Percentiles rank a stretch among this genome's conserved stretches.
Conservation (phyloP, 495 filamentous ascomycete genomes). For the Parmelia sp. region DNA sequence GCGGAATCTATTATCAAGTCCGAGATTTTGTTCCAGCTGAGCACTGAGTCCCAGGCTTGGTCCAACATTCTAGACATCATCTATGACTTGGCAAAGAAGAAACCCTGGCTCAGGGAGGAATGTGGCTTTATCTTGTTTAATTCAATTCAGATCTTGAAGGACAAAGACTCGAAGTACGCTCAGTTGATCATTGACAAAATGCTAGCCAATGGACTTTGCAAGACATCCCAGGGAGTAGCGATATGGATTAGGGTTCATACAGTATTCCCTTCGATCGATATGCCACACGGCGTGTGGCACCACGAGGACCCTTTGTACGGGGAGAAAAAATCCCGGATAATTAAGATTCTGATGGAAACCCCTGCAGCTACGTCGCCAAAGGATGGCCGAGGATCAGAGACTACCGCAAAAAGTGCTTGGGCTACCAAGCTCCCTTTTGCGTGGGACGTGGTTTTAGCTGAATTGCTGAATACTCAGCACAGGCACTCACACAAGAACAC, state of each 20-base stretch:
- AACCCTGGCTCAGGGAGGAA: conserved; percentile 84
- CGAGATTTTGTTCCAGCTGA: conserved; percentile 56
- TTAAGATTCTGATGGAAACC: conserved; percentile 73
- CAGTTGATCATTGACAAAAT: conserved; percentile 58
- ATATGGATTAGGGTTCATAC: conserved; percentile 71
- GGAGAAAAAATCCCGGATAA: conserved; percentile 55
- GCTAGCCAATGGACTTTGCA: conserved; percentile 54
- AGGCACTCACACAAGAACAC: conserved; percentile 28
- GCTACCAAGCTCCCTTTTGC: conserved; percentile 78
- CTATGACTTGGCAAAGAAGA: conserved; percentile 53
- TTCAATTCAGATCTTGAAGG: conserved; percentile 39
- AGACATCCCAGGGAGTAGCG: conserved; percentile 79
- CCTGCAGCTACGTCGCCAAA: conserved; percentile 47
- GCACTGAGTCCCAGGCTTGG: conserved; percentile 49
- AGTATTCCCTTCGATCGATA: conserved; percentile 54
- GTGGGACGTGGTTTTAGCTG: conserved; percentile 68
- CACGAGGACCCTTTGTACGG: conserved; percentile 61
- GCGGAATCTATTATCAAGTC: conserved; percentile 78
- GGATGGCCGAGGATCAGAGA: conserved; percentile 35
- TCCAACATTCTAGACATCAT: conserved; percentile 48
- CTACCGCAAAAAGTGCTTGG: conserved; percentile 57
- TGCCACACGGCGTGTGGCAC: conserved; percentile 68
- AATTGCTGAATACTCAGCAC: conserved; percentile 32
- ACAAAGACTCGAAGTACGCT: conserved; percentile 42
- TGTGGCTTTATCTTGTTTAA: conserved; percentile 66